A percentile compares a stretch with the other conserved stretches of the same genome.
Evolutionary conservation across 176 grass and related monocot species (phyloP).

Genomic region (Pontederia crassipes): DNA sequence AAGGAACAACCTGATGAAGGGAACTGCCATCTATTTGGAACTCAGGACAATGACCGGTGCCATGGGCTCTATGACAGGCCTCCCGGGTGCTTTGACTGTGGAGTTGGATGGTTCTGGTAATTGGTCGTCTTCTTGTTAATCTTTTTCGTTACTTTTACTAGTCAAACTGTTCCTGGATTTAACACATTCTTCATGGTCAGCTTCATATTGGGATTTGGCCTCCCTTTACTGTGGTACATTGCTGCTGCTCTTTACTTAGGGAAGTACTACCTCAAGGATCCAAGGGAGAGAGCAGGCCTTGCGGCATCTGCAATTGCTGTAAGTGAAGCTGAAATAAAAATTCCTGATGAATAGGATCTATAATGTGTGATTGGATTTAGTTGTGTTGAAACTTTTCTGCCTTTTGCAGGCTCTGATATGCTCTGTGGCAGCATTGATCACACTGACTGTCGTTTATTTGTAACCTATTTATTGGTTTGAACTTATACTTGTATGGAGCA

Average conservation of each 20-base stretch:
- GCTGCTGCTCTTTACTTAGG: constrained; percentile 9
- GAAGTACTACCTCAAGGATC: constrained; percentile 9
- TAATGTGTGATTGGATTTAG: not conserved
- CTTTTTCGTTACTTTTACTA: not conserved
- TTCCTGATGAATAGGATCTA: not conserved
- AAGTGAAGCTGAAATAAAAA: not conserved
- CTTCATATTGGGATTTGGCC: constrained; percentile 9
- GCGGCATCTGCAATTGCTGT: constrained; percentile 17
- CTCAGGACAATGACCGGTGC: not conserved
- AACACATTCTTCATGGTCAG: not conserved
- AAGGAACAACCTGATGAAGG: constrained; percentile 1
- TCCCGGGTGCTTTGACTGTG: not conserved
- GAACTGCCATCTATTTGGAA: not conserved
- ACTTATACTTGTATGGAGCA: too few species aligned
- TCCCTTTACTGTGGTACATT: constrained; percentile 10
- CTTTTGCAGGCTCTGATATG: constrained; percentile 9
- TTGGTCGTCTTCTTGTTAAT: not conserved
- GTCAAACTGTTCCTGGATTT: not conserved
- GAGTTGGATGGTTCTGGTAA: constrained; percentile 12
- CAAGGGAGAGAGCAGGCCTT: constrained; percentile 16
- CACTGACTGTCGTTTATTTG: not conserved
- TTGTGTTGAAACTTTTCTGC: not conserved
- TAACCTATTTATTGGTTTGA: not conserved
- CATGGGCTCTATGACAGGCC: not conserved
- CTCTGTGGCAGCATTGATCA: constrained; percentile 7